Evolutionary conservation across 2,329 filamentous ascomycete species (phyloP), one percentile per base, ranked within the genome.

Genomic region (Alternaria solani): DNA sequence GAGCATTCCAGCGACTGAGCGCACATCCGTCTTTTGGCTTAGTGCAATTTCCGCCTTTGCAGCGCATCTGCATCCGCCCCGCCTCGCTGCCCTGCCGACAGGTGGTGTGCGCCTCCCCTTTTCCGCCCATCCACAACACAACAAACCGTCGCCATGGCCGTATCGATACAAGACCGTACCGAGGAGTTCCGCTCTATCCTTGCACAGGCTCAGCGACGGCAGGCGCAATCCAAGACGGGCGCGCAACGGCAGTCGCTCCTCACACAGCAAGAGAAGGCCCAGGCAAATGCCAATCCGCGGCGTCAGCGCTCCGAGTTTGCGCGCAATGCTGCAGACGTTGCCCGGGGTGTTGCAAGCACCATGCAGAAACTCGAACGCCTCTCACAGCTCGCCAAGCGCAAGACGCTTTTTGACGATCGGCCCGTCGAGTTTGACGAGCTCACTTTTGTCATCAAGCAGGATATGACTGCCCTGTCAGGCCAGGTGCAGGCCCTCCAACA

Each of bases 371-470:
- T 99, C 72, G 93, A 98, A 81, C 92, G 96, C 79, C 83, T 99
- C 66, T 94, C 94, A 62, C 92, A 97, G 79, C 83, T 99, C 76
- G 95, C 95, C n/a, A 94, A 93, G 79, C 89, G 94, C 74, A 96
- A 97, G 81, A 97, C 95, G 9, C 88, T 99, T 43, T 99, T 99
- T 78, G 95, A 99, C 79, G 95, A 99, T 82, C 88, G 92, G 76
- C 93, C 95, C 0, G 92, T 97, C 56, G 95, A 99, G 81, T 97
- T 98, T 78, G 95, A 95, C 78, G 93, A 98, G 80, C 88, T 97
- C 78, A 97, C 94, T 7, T 97, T 94, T 75, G 91, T 98, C 75
- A 97, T 98, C 84, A 98, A 98, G 82, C 94, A 98, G 83, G 94
- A 98, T 74, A 87, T 98, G 53, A 92, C 93, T 1, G 88, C 86